A percentile compares a stretch with the other conserved stretches of the same genome.
Evolutionary conservation across 225 moss, liverwort and hornwort species (phyloP).

Genomic region (Takakia lepidozioides): DNA sequence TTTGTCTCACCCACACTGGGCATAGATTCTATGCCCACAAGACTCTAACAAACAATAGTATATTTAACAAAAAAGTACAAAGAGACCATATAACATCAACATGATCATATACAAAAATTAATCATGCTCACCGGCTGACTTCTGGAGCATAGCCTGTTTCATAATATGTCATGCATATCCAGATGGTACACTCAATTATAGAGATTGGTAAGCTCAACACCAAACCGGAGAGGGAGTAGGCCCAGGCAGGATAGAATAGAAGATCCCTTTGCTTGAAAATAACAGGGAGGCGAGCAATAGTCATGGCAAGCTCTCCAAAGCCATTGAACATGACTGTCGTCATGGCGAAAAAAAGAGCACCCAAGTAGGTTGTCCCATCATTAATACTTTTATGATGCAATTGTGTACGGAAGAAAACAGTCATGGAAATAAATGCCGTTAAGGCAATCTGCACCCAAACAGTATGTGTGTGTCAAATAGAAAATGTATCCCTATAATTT

Average conservation of each 20-base stretch:
- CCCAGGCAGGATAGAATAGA: constrained; percentile 64
- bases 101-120: too few species aligned
- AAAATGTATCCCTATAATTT: too few species aligned
- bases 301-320: constrained; percentile 67
- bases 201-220: constrained; percentile 59
- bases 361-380: constrained; percentile 36
- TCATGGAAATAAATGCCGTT: constrained; percentile 38
- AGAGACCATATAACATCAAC: too few species aligned
- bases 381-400: constrained; percentile 24
- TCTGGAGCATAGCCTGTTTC: constrained; percentile 45
- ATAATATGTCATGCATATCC: constrained; percentile 28
- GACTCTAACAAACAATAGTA: too few species aligned
- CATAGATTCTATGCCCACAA: too few species aligned
- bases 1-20: too few species aligned
- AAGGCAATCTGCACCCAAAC: constrained; percentile 31
- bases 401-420: constrained; percentile 55
- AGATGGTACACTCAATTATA: constrained; percentile 40
- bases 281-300: constrained; percentile 54
- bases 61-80: too few species aligned
- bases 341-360: constrained; percentile 63
- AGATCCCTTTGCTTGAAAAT: constrained; percentile 67
- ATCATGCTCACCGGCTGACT: too few species aligned
- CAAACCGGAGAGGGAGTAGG: constrained; percentile 38
- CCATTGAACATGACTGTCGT: constrained; percentile 64
- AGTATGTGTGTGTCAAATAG: too few species aligned